Evolutionary conservation across 495 filamentous ascomycete genomes (phyloP), one percentile per base, ranked within the genome.

Genomic region (Chaetomium cochliodes): DNA sequence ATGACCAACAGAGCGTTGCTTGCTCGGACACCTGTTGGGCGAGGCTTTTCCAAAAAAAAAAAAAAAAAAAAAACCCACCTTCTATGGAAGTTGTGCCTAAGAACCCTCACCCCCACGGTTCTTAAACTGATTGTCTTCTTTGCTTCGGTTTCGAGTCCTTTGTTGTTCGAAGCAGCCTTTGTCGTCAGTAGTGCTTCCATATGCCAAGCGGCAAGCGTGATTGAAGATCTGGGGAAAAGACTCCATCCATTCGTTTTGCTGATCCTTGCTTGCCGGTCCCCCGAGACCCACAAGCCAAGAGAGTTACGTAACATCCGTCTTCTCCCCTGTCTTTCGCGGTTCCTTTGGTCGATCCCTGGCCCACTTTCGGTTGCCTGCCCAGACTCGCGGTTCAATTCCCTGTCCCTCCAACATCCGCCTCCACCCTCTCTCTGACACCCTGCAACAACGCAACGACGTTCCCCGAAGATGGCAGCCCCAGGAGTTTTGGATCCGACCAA

Each of bases 401-500:
- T 57, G 33, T 16, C 15, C 3, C 20, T 41, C 54, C 54, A 57
- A 57, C 54, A 13, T 57, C 54, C 20, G 39, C 33, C 37, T 42
- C 55, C 22, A 44, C 55, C 33, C 22, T 12, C 11, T 15, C 54
- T 20, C 33, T 20, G 28, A 37, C 47, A 54, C 42, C 16, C 9
- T 5, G 33, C 13, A 25, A 50, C 20, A 58, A n/a, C 41, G 33
- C 33, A 37, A 37, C 33, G 33, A 37, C 33, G 33, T 12, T 37
- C 33, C 33, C n/a, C 41, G 52, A 63, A 13, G 28, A 73, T 76
- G 69, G 73, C 74, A 41, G 66, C 72, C 18, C 39, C 55, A 37
- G 68, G 60, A 39, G 16, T 62, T 47, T 75, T 82, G 55, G 80
- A 82, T 70, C 79, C 79, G 54, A 81, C 79, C n/a, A 82, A 81